Conservation (phyloP, 2,329 filamentous ascomycete genomes). For the Ustulina deusta region DNA sequence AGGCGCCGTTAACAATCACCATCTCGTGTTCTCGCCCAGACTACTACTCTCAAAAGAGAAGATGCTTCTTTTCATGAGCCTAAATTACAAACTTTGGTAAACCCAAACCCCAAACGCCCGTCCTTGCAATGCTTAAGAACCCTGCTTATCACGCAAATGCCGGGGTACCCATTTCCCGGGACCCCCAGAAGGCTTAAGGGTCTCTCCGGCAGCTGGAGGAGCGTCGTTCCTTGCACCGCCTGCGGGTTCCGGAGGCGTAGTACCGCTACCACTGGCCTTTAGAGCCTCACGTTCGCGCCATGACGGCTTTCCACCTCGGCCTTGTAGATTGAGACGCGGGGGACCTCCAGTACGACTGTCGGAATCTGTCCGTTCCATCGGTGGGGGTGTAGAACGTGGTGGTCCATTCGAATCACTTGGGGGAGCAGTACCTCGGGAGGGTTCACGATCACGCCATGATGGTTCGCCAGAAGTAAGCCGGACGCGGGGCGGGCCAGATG, state of each 20-base stretch:
- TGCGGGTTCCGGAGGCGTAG: constrained; percentile 33
- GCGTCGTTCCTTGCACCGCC: constrained; percentile 43
- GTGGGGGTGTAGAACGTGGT: constrained; percentile 46
- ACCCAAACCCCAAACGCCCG: constrained; percentile 50
- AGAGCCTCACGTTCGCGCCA: constrained; percentile 80
- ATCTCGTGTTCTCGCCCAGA: constrained; percentile 28
- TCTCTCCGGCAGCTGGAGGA: constrained; percentile 54
- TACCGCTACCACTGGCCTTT: constrained; percentile 50
- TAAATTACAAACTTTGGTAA: constrained; percentile 49
- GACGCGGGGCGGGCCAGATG: constrained; percentile 66
- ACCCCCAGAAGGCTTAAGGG: constrained; percentile 64
- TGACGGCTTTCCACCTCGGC: constrained; percentile 70
- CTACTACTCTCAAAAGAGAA: constrained; percentile 33
- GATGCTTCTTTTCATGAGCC: constrained; percentile 44
- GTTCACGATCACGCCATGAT: constrained; percentile 71
- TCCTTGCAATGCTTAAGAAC: constrained; percentile 47
- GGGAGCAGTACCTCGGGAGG: constrained; percentile 47
- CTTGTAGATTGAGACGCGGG: constrained; percentile 71
- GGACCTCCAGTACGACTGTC: constrained; percentile 54
- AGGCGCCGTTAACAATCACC: constrained; percentile 25
- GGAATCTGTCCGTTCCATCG: constrained; percentile 48
- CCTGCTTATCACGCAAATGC: constrained; percentile 56
- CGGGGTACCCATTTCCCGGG: constrained; percentile 71
- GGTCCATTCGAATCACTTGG: constrained; percentile 46
- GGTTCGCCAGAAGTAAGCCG: constrained; percentile 63